Percentiles rank a stretch among this genome's conserved stretches.
Evolutionary conservation across 176 grass and related monocot genomes (phyloP).

Genomic region (Oryza punctata): DNA sequence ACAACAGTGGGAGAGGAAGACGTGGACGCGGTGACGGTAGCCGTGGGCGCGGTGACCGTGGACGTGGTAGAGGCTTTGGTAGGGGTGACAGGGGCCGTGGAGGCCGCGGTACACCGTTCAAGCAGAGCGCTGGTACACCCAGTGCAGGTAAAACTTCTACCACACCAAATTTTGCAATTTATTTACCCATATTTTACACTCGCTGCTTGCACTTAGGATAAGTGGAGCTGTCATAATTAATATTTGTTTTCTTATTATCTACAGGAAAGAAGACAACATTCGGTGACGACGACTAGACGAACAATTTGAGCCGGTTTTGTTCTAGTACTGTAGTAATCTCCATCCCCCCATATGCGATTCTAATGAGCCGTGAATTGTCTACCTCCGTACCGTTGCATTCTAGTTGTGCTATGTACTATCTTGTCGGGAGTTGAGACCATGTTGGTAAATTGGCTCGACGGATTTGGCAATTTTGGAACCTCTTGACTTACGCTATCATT

Average conservation of each 20-base stretch:
- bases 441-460: not conserved
- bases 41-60: not conserved
- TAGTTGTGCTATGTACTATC: not conserved
- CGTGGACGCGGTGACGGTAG: slow-evolving; percentile 27
- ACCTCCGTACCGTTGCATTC: not conserved
- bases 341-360: not conserved
- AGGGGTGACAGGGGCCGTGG: slow-evolving; percentile 45
- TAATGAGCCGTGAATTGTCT: not conserved
- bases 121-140: slow-evolving; percentile 39
- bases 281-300: slow-evolving; percentile 36
- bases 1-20: slow-evolving; percentile 18
- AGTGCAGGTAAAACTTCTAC: slow-evolving; percentile 49
- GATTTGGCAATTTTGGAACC: not conserved
- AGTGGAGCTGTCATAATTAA: not conserved
- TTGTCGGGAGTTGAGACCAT: not conserved
- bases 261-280: slow-evolving; percentile 73
- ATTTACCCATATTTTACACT: not conserved
- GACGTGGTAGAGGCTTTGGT: slow-evolving; percentile 36
- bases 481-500: not conserved
- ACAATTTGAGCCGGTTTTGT: not conserved
- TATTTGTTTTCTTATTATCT: not conserved
- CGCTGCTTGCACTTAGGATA: not conserved
- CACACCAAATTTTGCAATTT: not conserved
- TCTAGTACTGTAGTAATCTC: not conserved
- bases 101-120: slow-evolving; percentile 40